phyloP scores from a whole-genome alignment of 2,329 filamentous ascomycete genomes.

The Tolypocladium pustulatum region DNA sequence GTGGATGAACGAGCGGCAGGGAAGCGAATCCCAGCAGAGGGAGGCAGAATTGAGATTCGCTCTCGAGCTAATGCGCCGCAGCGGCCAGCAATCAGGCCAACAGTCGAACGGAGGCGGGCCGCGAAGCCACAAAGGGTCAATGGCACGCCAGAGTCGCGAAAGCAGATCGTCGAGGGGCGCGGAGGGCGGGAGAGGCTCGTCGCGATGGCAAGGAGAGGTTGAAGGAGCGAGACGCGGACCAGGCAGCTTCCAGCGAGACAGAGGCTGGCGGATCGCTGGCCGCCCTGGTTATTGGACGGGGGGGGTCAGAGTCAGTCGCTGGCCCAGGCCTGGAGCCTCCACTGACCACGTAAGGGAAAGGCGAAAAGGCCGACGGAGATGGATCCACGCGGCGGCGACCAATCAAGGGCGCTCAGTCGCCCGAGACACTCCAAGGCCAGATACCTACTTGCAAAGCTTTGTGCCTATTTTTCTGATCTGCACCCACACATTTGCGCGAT shows the following conservation, averaged over 20 bases:
- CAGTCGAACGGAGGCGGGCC: not conserved
- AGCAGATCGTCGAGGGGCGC: not conserved
- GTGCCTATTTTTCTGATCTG: not conserved
- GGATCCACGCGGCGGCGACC: not conserved
- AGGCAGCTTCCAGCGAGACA: not conserved
- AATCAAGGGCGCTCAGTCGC: not conserved
- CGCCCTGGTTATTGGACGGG: not conserved
- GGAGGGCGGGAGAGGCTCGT: not conserved
- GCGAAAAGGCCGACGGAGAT: not conserved
- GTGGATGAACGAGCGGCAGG: slow-evolving; percentile 7
- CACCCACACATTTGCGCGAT: not conserved
- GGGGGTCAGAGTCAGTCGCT: not conserved
- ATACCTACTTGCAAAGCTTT: not conserved
- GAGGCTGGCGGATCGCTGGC: not conserved
- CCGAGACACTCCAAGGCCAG: not conserved
- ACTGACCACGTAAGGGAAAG: not conserved
- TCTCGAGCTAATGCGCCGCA: not conserved
- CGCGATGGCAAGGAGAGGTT: not conserved
- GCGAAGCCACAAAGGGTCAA: not conserved
- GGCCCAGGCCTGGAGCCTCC: not conserved
- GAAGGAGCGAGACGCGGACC: not conserved
- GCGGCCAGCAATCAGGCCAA: not conserved
- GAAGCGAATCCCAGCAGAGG: slow-evolving; percentile 2
- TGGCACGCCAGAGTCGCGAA: not conserved
- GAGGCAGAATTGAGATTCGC: not conserved